These are phyloP conservation scores for Solanum clarkiae DNA, from an alignment of 257 asterid genomes.

Conservation along the genomic window DNA sequence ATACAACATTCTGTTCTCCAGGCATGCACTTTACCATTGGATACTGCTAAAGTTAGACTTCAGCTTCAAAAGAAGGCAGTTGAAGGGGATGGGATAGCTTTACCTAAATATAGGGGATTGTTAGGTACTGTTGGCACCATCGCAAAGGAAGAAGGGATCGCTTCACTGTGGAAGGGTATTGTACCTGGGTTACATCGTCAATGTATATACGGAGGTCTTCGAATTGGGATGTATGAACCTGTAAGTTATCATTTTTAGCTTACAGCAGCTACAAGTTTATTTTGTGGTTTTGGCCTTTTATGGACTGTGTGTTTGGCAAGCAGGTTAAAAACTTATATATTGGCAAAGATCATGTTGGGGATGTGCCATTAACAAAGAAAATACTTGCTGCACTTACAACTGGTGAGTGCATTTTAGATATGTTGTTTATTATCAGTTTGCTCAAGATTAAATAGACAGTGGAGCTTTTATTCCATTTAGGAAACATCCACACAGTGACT, in stretches of 20 bases:
- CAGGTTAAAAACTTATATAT: slow-evolving; percentile 77
- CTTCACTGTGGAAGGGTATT: slow-evolving; percentile 89
- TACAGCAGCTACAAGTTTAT: not conserved
- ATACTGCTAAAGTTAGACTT: slow-evolving; percentile 95
- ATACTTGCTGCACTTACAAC: slow-evolving; percentile 94
- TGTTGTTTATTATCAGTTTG: not conserved
- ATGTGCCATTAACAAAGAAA: slow-evolving; percentile 83
- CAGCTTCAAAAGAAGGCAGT: slow-evolving; percentile 84
- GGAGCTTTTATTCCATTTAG: not conserved
- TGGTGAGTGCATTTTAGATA: slow-evolving; percentile 37
- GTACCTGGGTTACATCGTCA: slow-evolving; percentile 98
- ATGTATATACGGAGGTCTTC: slow-evolving; percentile 82
- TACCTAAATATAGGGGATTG: slow-evolving; percentile 83
- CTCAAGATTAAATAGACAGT: not conserved
- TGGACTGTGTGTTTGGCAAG: not conserved
- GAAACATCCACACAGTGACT: not conserved
- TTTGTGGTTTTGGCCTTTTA: not conserved
- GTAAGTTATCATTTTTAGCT: slow-evolving; percentile 25
- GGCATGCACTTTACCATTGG: slow-evolving; percentile 82
- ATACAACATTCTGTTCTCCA: slow-evolving; percentile 5
- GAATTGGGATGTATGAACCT: slow-evolving; percentile 95
- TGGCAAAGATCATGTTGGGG: slow-evolving; percentile 95
- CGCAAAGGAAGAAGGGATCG: slow-evolving; percentile 87
- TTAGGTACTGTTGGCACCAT: slow-evolving; percentile 94
- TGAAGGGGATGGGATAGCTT: slow-evolving; percentile 51